phyloP scores from a whole-genome alignment of 1,284 basidiomycete species.

The Trichosporon inkin region DNA sequence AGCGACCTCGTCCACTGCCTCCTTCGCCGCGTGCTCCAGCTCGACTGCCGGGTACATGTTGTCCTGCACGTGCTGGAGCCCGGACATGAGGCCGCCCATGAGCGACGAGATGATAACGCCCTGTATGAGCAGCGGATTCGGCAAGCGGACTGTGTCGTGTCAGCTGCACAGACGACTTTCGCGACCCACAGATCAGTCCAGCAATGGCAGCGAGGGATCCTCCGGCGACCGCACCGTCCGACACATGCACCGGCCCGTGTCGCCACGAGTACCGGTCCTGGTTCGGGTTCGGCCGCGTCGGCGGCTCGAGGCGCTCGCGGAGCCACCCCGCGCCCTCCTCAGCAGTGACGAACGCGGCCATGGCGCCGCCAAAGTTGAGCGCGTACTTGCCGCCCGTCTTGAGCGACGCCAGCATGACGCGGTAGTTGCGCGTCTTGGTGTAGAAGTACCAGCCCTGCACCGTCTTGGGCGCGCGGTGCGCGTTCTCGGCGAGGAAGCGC shows the following conservation, averaged over 20 bases:
- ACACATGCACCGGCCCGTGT: constrained; percentile 32
- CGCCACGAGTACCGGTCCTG: constrained; percentile 33
- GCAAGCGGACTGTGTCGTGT: constrained; percentile 37
- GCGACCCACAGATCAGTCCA: constrained; percentile 38
- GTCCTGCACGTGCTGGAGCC: constrained; percentile 36
- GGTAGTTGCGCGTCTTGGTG: constrained; percentile 50
- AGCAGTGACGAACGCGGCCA: constrained; percentile 33
- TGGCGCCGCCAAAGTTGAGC: constrained; percentile 35
- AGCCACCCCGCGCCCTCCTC: constrained; percentile 42
- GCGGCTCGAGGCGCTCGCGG: constrained; percentile 28
- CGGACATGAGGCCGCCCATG: constrained; percentile 36
- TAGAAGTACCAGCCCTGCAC: constrained; percentile 52
- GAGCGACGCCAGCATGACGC: constrained; percentile 38
- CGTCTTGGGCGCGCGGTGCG: constrained; percentile 47
- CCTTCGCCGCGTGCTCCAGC: constrained; percentile 14
- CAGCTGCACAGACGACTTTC: not conserved
- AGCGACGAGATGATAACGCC: constrained; percentile 36
- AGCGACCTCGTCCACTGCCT: constrained; percentile 10
- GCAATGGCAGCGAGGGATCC: constrained; percentile 33
- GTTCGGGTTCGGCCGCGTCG: constrained; percentile 6
- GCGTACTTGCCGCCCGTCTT: constrained; percentile 39
- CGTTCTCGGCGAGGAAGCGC: constrained; percentile 49
- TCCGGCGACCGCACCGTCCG: constrained; percentile 45
- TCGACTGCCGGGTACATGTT: constrained; percentile 26
- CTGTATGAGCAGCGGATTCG: constrained; percentile 36